These are phyloP conservation scores for Scedosporium minutisporum DNA, from an alignment of 2,329 filamentous ascomycete species.

Conservation along the genomic window DNA sequence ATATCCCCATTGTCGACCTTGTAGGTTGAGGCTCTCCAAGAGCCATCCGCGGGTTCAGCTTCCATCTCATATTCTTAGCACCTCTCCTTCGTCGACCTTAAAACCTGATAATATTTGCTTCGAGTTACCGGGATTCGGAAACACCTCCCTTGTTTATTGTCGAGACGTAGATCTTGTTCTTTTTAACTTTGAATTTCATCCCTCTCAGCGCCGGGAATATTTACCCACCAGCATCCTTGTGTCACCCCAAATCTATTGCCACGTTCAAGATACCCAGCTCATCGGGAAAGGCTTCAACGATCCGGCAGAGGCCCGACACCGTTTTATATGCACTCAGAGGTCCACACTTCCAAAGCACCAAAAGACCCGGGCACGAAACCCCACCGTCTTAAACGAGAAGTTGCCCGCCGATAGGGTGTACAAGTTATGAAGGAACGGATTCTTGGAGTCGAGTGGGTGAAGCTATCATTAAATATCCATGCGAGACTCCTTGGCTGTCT, in stretches of 20 bases:
- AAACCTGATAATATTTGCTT: too few relatives aligned
- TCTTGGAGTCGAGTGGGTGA: too few relatives aligned
- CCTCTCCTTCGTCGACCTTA: too few relatives aligned
- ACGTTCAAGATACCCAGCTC: background rate
- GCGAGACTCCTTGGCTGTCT: background rate
- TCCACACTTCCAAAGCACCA: background rate
- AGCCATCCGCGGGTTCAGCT: too few relatives aligned
- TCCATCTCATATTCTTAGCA: too few relatives aligned
- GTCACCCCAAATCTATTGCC: background rate
- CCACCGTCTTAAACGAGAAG: background rate
- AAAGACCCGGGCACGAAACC: background rate
- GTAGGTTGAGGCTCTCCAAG: too few relatives aligned
- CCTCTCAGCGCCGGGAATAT: background rate
- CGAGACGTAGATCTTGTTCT: background rate
- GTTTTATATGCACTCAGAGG: background rate
- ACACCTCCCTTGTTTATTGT: background rate
- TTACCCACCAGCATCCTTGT: background rate
- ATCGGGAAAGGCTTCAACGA: background rate
- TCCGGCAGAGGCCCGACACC: background rate
- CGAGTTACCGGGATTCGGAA: background rate
- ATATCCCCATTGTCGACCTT: too few relatives aligned
- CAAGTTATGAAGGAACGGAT: background rate
- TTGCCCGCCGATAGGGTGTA: slow-evolving; percentile 3
- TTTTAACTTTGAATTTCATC: background rate
- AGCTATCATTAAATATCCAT: too few relatives aligned